Evolutionary conservation across 148 eudicot species (phyloP), one percentile per base, ranked within the genome.

Genomic region (Rhododendron ferrugineum): DNA sequence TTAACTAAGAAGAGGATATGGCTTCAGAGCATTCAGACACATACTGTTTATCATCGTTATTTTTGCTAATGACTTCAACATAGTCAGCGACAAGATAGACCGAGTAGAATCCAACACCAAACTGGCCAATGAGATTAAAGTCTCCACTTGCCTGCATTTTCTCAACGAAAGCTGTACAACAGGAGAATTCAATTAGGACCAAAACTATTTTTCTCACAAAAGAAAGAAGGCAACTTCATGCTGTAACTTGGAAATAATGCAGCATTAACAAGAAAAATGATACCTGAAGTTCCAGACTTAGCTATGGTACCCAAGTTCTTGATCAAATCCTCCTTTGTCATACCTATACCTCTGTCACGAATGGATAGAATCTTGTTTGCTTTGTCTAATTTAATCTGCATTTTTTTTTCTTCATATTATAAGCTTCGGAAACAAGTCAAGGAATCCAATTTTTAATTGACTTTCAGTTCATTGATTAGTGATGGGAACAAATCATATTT

Each of bases 261-360:
- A 66, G 22, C 34, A 16, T 11, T 14, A 8, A 64, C 49, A 14
- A 15, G 6, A 70, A 11, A 11, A 70, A 46, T 70, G 75, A 56
- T 90, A 96, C 99, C 98, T 91, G 99, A 96, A 89, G 99, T 96
- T 89, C 99, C 99, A 83, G 99, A 96, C 85, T 96, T 96, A 26
- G 99, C 99, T 60, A 96, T 96, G 77, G 99, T 96, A 83, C 99
- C 99, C 90, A 96, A 91, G 89, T 96, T 96, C 90, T 96, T 96
- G 84, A 95, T 95, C 84, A 96, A 90, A 89, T 96, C 99, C 85
- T 96, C 99, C 92, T 96, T 96, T 34, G 98, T 95, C 99, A 96
- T 96, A 36, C 99, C 99, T 44, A 96, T 93, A 91, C 99, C 99
- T 89, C 93, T 91, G 87, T 96, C 99, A 74, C 99, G 94, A 82